phyloP scores from a whole-genome alignment of 176 grass and related monocot genomes.

The Tillandsia leiboldiana region DNA sequence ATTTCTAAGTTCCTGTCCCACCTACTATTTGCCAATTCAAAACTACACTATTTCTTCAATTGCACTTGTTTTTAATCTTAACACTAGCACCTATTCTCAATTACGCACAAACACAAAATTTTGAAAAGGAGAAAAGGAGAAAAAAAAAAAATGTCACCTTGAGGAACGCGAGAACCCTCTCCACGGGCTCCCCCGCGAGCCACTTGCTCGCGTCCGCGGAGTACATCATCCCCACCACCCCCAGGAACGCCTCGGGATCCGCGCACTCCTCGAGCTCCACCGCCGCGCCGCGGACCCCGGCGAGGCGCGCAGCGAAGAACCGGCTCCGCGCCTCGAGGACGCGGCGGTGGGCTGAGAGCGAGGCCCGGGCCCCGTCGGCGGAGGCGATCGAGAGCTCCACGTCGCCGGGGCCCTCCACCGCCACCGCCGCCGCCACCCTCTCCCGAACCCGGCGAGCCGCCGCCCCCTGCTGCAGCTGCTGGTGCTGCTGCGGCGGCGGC shows the following conservation, averaged over 20 bases:
- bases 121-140: too few relatives aligned
- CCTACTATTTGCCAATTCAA: too few relatives aligned
- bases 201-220: conserved; percentile 4
- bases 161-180: conserved; percentile 19
- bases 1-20: too few relatives aligned
- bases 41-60: too few relatives aligned
- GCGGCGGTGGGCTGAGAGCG: conserved; percentile 4
- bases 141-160: conserved; percentile 1
- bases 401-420: conserved; percentile 10
- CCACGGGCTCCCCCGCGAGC: conserved; percentile 12
- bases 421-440: conserved; percentile 2
- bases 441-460: neutral
- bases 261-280: conserved; percentile 26
- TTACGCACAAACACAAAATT: too few relatives aligned
- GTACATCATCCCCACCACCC: conserved; percentile 20
- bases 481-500: too few relatives aligned
- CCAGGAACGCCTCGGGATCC: conserved; percentile 16
- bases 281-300: conserved; percentile 7
- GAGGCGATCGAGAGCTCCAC: conserved; percentile 17
- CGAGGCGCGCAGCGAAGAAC: conserved; percentile 22
- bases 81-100: too few relatives aligned
- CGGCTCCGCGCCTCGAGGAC: conserved; percentile 13
- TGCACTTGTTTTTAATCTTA: neutral
- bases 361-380: conserved; percentile 8
- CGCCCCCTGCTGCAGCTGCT: neutral